phyloP scores from a whole-genome alignment of 1,284 basidiomycete genomes.

The Cryptococcus maquisensis region DNA sequence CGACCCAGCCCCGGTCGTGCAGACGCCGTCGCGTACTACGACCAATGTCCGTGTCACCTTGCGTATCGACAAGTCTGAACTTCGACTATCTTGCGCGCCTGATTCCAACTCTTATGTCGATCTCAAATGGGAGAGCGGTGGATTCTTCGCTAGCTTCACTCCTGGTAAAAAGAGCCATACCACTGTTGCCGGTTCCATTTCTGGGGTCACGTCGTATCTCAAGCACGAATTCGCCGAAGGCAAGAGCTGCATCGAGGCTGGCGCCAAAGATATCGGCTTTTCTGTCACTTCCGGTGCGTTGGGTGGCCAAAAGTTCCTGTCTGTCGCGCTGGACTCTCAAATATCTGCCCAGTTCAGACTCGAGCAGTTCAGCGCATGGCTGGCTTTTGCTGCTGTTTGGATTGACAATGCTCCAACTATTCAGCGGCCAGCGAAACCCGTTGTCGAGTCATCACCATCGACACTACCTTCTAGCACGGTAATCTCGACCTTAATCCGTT shows the following conservation, averaged over 20 bases:
- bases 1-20: no score
- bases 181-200: slow-evolving; percentile 70
- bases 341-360: slow-evolving; percentile 39
- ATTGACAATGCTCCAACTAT: slow-evolving; percentile 38
- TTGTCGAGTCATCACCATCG: slow-evolving; percentile 8
- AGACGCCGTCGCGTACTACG: no score
- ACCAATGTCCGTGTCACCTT: slow-evolving; percentile 60
- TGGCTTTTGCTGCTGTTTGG: slow-evolving; percentile 44
- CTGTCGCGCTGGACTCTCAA: slow-evolving; percentile 46
- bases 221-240: slow-evolving; percentile 59
- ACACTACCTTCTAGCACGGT: neutral
- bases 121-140: slow-evolving; percentile 85
- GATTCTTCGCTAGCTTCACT: slow-evolving; percentile 71
- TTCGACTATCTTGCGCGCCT: slow-evolving; percentile 78
- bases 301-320: slow-evolving; percentile 52
- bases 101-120: slow-evolving; percentile 83
- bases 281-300: slow-evolving; percentile 23
- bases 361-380: slow-evolving; percentile 41
- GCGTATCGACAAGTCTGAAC: slow-evolving; percentile 78
- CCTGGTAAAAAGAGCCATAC: slow-evolving; percentile 57
- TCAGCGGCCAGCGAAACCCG: slow-evolving; percentile 18
- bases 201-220: slow-evolving; percentile 69
- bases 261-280: slow-evolving; percentile 43
- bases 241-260: slow-evolving; percentile 38
- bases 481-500: slow-evolving; percentile 54